Evolutionary conservation across 768 basidiomycete species (phyloP).

Genomic region (Xerocomus spinulosus): DNA sequence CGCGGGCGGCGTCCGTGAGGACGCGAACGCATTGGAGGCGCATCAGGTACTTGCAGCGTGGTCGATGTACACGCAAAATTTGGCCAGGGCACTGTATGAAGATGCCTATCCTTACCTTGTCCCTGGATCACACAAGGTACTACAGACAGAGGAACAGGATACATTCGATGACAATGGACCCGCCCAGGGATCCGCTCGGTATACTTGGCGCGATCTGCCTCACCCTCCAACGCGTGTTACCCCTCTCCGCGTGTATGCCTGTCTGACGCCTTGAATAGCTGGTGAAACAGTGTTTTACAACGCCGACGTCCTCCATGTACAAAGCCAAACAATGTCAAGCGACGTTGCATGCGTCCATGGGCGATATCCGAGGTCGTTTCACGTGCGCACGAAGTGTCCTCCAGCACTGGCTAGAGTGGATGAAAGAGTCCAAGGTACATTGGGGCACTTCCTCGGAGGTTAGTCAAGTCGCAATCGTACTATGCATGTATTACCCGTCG

Average conservation of each 20-base stretch:
- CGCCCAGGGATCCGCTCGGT: slow-evolving; percentile 53
- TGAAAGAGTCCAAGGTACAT: slow-evolving; percentile 45
- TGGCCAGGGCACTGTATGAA: slow-evolving; percentile 56
- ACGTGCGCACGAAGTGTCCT: slow-evolving; percentile 66
- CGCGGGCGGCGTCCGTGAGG: slow-evolving; percentile 67
- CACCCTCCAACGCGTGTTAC: slow-evolving; percentile 46
- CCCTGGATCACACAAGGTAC: slow-evolving; percentile 57
- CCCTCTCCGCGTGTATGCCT: too few species aligned
- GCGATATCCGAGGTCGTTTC: slow-evolving; percentile 57
- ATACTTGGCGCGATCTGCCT: slow-evolving; percentile 68
- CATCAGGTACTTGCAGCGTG: slow-evolving; percentile 48
- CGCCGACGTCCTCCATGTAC: slow-evolving; percentile 73
- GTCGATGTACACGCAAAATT: slow-evolving; percentile 6
- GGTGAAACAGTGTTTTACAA: slow-evolving; percentile 81
- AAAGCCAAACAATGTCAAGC: slow-evolving; percentile 44
- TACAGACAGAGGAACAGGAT: slow-evolving; percentile 56
- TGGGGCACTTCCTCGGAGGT: slow-evolving; percentile 50
- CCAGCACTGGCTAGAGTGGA: slow-evolving; percentile 71
- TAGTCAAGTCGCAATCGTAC: too few species aligned
- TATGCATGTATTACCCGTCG: too few species aligned
- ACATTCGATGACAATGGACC: slow-evolving; percentile 45
- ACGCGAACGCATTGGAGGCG: slow-evolving; percentile 58
- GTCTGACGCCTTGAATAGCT: slow-evolving; percentile 32
- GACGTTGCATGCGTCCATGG: slow-evolving; percentile 69
- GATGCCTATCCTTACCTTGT: slow-evolving; percentile 70